A percentile compares a stretch with the other conserved stretches of the same genome.
Evolutionary conservation across 768 basidiomycete species (phyloP).

Genomic region (Mrakia frigida): DNA sequence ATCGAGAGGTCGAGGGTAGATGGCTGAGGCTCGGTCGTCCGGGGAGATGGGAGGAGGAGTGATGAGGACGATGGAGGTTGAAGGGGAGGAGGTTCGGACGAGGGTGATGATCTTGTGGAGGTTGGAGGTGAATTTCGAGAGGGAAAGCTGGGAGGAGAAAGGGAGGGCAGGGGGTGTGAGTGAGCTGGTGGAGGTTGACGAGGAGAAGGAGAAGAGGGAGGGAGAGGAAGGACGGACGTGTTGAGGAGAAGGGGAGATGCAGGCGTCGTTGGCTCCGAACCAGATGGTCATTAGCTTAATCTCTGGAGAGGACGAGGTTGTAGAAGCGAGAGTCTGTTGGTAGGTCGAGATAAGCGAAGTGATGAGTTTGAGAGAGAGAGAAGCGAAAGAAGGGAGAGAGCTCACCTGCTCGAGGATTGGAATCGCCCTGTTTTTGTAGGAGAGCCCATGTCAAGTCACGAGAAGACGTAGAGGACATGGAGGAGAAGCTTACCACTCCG

Average conservation of each 20-base stretch:
- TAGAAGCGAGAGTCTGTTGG: slow-evolving; percentile 9
- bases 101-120: slow-evolving; percentile 59
- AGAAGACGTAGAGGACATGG: neutral
- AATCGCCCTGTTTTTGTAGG: slow-evolving; percentile 50
- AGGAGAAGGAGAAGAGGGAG: neutral
- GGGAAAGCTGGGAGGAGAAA: slow-evolving; percentile 45
- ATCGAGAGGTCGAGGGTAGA: slow-evolving; percentile 55
- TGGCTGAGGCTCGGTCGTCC: slow-evolving; percentile 44
- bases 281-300: slow-evolving; percentile 75
- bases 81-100: slow-evolving; percentile 63
- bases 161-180: neutral
- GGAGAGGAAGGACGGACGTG: slow-evolving; percentile 51
- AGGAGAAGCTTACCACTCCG: slow-evolving; percentile 53
- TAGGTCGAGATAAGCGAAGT: no score
- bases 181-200: neutral
- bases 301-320: slow-evolving; percentile 51
- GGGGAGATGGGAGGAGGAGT: slow-evolving; percentile 72
- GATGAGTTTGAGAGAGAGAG: no score
- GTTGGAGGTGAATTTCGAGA: slow-evolving; percentile 60
- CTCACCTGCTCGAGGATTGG: slow-evolving; percentile 70
- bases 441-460: neutral
- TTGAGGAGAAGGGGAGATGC: slow-evolving; percentile 59
- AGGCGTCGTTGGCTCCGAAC: slow-evolving; percentile 68
- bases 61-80: slow-evolving; percentile 70
- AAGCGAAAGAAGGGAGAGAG: neutral